Percentiles rank a stretch among this genome's conserved stretches.
phyloP scores from a whole-genome alignment of 805 yeast species.

The Clavispora vitiphila region DNA sequence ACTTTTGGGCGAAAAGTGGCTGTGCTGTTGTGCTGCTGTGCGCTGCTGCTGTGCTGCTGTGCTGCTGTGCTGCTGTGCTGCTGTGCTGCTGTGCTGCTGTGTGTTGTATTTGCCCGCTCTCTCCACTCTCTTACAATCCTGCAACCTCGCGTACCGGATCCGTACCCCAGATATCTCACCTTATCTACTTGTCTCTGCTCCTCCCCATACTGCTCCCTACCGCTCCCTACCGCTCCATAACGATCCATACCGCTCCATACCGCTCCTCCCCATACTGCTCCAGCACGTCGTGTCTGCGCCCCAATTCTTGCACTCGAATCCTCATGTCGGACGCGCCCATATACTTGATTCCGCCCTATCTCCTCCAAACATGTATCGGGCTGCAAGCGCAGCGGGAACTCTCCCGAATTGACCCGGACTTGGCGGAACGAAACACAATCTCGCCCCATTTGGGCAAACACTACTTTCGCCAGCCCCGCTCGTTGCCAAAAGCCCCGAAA shows the following conservation, averaged over 20 bases:
- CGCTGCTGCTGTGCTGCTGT: no score
- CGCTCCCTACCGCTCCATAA: no score
- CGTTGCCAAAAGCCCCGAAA: slow-evolving; percentile 7
- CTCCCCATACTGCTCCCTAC: background rate
- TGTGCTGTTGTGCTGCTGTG: no score
- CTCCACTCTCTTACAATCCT: no score
- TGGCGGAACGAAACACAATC: slow-evolving; percentile 24
- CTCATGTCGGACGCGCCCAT: slow-evolving; percentile 11
- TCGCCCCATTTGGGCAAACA: slow-evolving; percentile 9
- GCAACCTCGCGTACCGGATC: background rate
- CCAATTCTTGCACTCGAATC: no score
- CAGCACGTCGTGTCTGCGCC: no score
- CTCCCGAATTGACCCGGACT: slow-evolving; percentile 17
- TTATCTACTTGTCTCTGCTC: background rate
- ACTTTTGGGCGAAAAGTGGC: no score
- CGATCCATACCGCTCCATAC: no score
- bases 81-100: no score
- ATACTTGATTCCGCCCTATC: slow-evolving; percentile 40
- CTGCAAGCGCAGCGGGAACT: slow-evolving; percentile 25
- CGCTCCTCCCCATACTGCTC: no score
- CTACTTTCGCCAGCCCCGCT: slow-evolving; percentile 15
- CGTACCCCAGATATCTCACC: slow-evolving; percentile 2
- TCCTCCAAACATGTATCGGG: slow-evolving; percentile 35
- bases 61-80: no score
- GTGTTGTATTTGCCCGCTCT: no score